Base-by-base conservation (phyloP, 495 filamentous ascomycete genomes). In the Patellaria atrata region DNA sequence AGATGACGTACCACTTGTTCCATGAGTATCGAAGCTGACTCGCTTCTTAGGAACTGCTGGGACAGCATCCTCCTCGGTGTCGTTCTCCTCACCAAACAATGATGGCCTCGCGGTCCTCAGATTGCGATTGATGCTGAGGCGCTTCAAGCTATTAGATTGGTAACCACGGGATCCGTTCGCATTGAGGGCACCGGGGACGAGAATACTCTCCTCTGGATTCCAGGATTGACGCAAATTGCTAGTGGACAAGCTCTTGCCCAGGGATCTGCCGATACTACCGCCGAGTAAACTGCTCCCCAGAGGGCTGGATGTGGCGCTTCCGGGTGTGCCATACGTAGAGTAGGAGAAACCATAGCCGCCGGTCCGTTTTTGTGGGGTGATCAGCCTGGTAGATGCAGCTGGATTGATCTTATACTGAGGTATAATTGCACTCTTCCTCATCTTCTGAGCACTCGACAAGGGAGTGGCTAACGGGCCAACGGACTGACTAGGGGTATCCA, bases 341-440 rank as follows among this genome's bases (percentile, higher is more conserved):
- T 91, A 92, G 5, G 77, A 79, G 56, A 93, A 91, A 5, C 85
- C 85, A 53, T 76, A 94, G 2, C 79, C 80, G 30, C 69, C 67
- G 33, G 27, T 33, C n/a, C 67, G 64, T 51, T 78, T 32, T 36
- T 81, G 78, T 3, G 89, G 89, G 2, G 86, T 94, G 17, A 77
- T 63, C 15, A 84, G 68, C 17, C 82, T 73, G 22, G 79, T 75
- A 30, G 81, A 71, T 26, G 81, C 77, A 21, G 69, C 72, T 1
- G 84, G 83, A 16, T 79, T 89, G 41, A 94, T 71, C 55, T 82
- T 89, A 59, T 91, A 86, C 45, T 85, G 72, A 5, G 91, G 89
- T 36, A 93, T 53, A 19, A 79, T 73, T 4, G 82, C 77, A 38
- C 68, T 74, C 53, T 80, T 77, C 56, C 77, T 81, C 30, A 72